phyloP scores from a whole-genome alignment of 371 early-diverging fungal genomes.

The Mortierella polycephala region DNA sequence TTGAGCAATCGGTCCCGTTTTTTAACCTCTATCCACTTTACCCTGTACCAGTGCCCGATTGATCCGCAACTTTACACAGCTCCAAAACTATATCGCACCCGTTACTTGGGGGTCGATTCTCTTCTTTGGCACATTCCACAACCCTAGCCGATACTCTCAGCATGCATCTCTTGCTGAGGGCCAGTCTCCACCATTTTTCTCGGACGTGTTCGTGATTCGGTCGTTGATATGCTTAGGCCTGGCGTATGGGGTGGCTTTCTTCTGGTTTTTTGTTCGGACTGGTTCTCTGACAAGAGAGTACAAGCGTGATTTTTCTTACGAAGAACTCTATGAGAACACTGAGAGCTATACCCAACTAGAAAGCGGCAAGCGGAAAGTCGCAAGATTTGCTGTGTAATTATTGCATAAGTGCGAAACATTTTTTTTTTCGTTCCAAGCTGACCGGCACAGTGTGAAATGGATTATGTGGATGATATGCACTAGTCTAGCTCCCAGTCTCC shows the following conservation, averaged over 20 bases:
- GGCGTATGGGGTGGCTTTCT: slow-evolving; percentile 17
- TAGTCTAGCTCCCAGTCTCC: too few relatives aligned
- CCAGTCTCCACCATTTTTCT: slow-evolving; percentile 22
- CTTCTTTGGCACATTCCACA: slow-evolving; percentile 35
- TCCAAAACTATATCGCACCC: slow-evolving; percentile 48
- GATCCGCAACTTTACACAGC: slow-evolving; percentile 43
- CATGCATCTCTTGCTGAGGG: slow-evolving; percentile 25
- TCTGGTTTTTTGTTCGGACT: slow-evolving; percentile 46
- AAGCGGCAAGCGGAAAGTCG: slow-evolving; percentile 27
- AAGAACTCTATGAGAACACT: slow-evolving; percentile 47
- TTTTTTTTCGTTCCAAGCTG: too few relatives aligned
- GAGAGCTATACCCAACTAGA: slow-evolving; percentile 31
- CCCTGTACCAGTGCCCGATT: slow-evolving; percentile 36
- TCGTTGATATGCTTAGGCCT: slow-evolving; percentile 10
- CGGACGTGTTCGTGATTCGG: slow-evolving; percentile 18
- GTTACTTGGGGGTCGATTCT: slow-evolving; percentile 41
- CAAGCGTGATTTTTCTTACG: slow-evolving; percentile 48
- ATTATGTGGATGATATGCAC: too few relatives aligned
- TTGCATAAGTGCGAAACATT: too few relatives aligned
- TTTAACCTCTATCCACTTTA: background rate
- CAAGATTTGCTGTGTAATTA: slow-evolving; percentile 32
- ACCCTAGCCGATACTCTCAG: slow-evolving; percentile 31
- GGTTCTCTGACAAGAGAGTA: slow-evolving; percentile 23
- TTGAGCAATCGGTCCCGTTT: background rate
- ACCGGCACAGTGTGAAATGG: too few relatives aligned